A percentile compares a stretch with the other conserved stretches of the same genome.
Conservation (phyloP, 2,329 filamentous ascomycete species). For the Triangularia setosa region DNA sequence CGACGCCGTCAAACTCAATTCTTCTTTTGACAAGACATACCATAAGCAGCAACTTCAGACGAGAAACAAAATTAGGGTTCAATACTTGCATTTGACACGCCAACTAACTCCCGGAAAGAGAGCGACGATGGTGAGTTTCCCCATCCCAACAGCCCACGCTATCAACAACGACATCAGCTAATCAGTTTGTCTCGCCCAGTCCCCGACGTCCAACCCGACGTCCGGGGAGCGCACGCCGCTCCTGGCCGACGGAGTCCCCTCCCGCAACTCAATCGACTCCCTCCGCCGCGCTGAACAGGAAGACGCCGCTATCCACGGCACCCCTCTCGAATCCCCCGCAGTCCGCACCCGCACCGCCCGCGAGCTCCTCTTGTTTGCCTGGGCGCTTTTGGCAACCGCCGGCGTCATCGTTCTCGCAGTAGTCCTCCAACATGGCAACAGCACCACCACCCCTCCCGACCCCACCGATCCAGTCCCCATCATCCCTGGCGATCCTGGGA, state of each 20-base stretch:
- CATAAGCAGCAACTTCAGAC: background rate
- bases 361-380: constrained; percentile 72
- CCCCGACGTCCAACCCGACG: constrained; percentile 39
- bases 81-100: background rate
- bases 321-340: constrained; percentile 8
- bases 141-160: background rate
- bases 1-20: background rate
- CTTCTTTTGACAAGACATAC: background rate
- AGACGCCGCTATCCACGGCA: constrained; percentile 31
- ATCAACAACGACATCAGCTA: background rate
- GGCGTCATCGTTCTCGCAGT: constrained; percentile 76
- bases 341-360: constrained; percentile 43
- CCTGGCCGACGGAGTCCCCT: constrained; percentile 30
- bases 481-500: constrained; percentile 24
- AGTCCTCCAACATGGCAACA: constrained; percentile 67
- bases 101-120: background rate
- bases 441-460: constrained; percentile 37
- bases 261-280: constrained; percentile 30
- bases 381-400: constrained; percentile 78
- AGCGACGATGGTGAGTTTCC: background rate
- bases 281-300: constrained; percentile 32
- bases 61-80: background rate
- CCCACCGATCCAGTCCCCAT: constrained; percentile 14
- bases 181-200: constrained; percentile 8
- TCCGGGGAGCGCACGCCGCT: constrained; percentile 42